Evolutionary conservation across 305 asterid genomes (phyloP).

Genomic region (Ruellia speciosa): DNA sequence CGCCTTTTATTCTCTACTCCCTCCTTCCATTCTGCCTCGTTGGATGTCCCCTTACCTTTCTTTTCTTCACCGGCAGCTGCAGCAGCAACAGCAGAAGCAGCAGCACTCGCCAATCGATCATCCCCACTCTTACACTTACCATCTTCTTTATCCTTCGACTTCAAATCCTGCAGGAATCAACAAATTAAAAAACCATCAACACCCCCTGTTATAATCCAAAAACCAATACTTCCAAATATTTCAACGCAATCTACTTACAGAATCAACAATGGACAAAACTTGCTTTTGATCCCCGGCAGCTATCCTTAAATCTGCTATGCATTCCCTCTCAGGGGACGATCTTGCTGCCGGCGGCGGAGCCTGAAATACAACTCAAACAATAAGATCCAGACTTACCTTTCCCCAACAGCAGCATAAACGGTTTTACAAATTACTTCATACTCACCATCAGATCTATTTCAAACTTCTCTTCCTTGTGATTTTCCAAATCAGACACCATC

Average conservation of each 20-base stretch:
- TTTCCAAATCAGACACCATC: constrained; percentile 24
- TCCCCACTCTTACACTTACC: constrained; percentile 31
- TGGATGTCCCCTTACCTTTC: constrained; percentile 30
- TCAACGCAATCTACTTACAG: constrained; percentile 27
- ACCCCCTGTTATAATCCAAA: constrained; percentile 61
- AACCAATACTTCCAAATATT: constrained; percentile 21
- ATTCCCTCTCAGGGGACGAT: constrained; percentile 54
- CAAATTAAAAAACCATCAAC: too few species aligned
- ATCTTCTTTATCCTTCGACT: constrained; percentile 31
- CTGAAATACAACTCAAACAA: constrained; percentile 31
- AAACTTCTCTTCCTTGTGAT: constrained; percentile 38
- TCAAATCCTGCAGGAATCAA: constrained; percentile 35
- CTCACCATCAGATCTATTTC: constrained; percentile 61
- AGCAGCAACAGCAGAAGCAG: neutral
- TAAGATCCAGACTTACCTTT: constrained; percentile 14
- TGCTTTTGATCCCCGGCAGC: constrained; percentile 43
- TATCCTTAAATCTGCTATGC: constrained; percentile 27
- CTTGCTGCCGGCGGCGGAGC: constrained; percentile 81
- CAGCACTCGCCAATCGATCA: constrained; percentile 22
- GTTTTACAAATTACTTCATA: neutral
- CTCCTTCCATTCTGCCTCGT: constrained; percentile 33
- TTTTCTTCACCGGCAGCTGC: constrained; percentile 31
- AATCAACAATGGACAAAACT: constrained; percentile 26
- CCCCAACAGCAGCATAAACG: neutral
- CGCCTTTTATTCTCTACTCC: constrained; percentile 33